A percentile compares a stretch with the other conserved stretches of the same genome.
These are phyloP conservation scores for Penicillium concentricum DNA, from an alignment of 2,329 filamentous ascomycete species.

Conservation along the genomic window DNA sequence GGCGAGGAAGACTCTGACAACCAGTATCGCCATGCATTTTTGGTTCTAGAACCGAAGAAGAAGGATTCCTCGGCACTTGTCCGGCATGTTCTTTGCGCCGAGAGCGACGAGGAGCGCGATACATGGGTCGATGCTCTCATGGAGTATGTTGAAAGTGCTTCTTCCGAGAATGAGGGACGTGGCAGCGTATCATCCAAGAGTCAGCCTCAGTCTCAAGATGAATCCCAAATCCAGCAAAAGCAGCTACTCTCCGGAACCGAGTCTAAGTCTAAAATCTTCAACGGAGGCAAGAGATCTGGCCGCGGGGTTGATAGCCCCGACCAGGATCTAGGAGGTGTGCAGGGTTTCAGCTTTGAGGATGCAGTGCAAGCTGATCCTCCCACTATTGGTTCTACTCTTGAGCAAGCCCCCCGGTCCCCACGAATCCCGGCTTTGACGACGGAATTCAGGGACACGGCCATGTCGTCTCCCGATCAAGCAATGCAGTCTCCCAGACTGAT, in stretches of 20 bases:
- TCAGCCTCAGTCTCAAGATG: constrained; percentile 19
- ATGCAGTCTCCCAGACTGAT: constrained; percentile 57
- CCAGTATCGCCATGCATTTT: constrained; percentile 93
- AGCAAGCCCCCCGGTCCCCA: constrained; percentile 35
- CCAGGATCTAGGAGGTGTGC: constrained; percentile 38
- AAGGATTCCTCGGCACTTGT: constrained; percentile 87
- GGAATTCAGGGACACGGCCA: constrained; percentile 29
- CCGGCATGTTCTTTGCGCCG: constrained; percentile 91
- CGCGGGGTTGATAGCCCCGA: constrained; percentile 43
- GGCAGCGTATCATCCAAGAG: constrained; percentile 18
- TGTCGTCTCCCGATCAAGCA: constrained; percentile 29
- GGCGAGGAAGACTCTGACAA: constrained; percentile 76
- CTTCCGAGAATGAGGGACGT: constrained; percentile 33
- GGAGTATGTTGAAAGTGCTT: constrained; percentile 71
- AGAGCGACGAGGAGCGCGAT: constrained; percentile 90
- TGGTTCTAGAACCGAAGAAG: constrained; percentile 92
- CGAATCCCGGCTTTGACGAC: constrained; percentile 30
- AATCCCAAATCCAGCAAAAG: constrained; percentile 20
- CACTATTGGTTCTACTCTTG: constrained; percentile 46
- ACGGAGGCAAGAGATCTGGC: constrained; percentile 28
- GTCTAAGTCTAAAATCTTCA: constrained; percentile 26
- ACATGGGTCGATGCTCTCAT: constrained; percentile 88
- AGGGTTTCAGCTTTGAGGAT: constrained; percentile 56
- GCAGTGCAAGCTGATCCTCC: constrained; percentile 59
- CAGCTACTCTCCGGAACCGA: constrained; percentile 13